These are phyloP conservation scores for Chrysoporthe deuterocubensis DNA, from an alignment of 2,329 filamentous ascomycete genomes.

Conservation along the genomic window DNA sequence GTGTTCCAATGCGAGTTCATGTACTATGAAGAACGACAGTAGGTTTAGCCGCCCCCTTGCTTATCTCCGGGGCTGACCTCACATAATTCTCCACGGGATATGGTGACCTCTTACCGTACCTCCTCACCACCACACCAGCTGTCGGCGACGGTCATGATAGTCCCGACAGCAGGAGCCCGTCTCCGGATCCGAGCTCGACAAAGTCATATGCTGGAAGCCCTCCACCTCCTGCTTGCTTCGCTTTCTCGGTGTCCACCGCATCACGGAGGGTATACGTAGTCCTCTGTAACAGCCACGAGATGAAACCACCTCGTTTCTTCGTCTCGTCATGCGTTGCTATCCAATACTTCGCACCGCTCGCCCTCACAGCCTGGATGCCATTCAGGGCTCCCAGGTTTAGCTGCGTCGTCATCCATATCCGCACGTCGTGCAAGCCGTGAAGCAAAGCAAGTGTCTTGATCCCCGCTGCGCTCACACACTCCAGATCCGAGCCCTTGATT, in stretches of 20 bases:
- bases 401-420: constrained; percentile 54
- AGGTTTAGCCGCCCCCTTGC: no score
- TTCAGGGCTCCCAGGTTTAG: constrained; percentile 68
- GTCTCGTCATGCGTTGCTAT: constrained; percentile 68
- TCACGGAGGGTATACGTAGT: constrained; percentile 50
- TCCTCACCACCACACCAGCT: neutral
- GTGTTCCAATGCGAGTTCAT: neutral
- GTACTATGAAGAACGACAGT: no score
- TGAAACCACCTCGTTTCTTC: constrained; percentile 61
- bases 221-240: constrained; percentile 32
- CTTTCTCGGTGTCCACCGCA: constrained; percentile 44
- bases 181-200: constrained; percentile 59
- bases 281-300: constrained; percentile 54
- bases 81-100: neutral
- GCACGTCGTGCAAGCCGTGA: constrained; percentile 67
- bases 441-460: constrained; percentile 61
- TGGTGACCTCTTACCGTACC: neutral
- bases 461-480: constrained; percentile 45
- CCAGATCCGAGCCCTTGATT: constrained; percentile 52
- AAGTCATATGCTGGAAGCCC: constrained; percentile 50
- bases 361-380: constrained; percentile 58
- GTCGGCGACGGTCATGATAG: neutral
- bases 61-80: neutral
- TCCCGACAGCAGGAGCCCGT: constrained; percentile 54
- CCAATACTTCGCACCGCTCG: constrained; percentile 64